Evolutionary conservation across 345 rosid species (phyloP).

Genomic region (Mercurialis annua): DNA sequence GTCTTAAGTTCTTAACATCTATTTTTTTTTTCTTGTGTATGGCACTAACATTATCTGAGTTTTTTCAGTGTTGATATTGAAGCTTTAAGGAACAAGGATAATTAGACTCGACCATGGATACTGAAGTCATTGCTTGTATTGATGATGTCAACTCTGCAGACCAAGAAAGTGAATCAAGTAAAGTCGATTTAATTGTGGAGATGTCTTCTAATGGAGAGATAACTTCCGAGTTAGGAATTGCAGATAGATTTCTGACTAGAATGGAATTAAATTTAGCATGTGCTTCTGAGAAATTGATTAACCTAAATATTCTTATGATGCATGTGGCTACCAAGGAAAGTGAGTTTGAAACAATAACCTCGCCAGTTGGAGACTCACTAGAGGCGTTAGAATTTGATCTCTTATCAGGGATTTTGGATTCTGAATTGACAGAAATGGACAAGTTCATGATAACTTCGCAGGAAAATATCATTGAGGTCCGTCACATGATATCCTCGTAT

Average conservation of each 20-base stretch:
- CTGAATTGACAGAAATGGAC: slow-evolving; percentile 63
- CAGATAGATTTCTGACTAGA: slow-evolving; percentile 47
- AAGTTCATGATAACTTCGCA: slow-evolving; percentile 38
- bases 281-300: slow-evolving; percentile 69
- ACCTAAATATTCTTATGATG: slow-evolving; percentile 73
- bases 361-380: slow-evolving; percentile 31
- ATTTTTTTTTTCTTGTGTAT: background rate
- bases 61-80: slow-evolving; percentile 10
- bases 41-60: background rate
- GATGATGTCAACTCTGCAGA: slow-evolving; percentile 49
- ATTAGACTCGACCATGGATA: slow-evolving; percentile 38
- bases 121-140: slow-evolving; percentile 34
- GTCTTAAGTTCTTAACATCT: no score
- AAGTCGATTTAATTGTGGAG: slow-evolving; percentile 40
- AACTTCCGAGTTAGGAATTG: slow-evolving; percentile 38
- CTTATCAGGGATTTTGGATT: slow-evolving; percentile 57
- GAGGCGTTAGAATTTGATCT: slow-evolving; percentile 69
- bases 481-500: slow-evolving; percentile 41
- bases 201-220: slow-evolving; percentile 43
- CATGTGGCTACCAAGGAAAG: slow-evolving; percentile 63
- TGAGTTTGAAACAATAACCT: slow-evolving; percentile 60
- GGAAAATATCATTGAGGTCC: slow-evolving; percentile 35
- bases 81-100: slow-evolving; percentile 15
- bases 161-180: slow-evolving; percentile 49
- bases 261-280: slow-evolving; percentile 71